A percentile compares a stretch with the other conserved stretches of the same genome.
Conservation (phyloP, 2,329 filamentous ascomycete genomes). For the Microsporum audouinii region DNA sequence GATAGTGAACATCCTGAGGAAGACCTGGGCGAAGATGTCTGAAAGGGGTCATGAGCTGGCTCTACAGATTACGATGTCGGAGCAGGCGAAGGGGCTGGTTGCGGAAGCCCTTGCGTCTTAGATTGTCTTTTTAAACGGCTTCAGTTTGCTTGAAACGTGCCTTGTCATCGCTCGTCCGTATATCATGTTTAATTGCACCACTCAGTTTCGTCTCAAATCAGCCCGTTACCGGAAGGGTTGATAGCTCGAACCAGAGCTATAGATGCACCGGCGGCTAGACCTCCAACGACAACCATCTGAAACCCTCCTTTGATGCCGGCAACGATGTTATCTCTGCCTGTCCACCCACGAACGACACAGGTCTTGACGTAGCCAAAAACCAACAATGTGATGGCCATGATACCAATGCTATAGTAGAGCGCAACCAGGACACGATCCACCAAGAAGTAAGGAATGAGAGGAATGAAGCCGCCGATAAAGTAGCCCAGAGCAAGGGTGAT, state of each 20-base stretch:
- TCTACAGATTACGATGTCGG: slow-evolving; percentile 53
- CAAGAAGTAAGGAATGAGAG: slow-evolving; percentile 59
- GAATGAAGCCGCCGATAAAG: slow-evolving; percentile 59
- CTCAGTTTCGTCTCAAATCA: not conserved
- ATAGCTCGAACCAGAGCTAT: slow-evolving; percentile 52
- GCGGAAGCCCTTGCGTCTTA: slow-evolving; percentile 44
- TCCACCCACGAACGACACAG: slow-evolving; percentile 37
- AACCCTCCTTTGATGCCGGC: slow-evolving; percentile 49
- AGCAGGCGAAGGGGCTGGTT: slow-evolving; percentile 50
- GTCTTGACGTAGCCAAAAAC: slow-evolving; percentile 37
- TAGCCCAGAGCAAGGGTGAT: slow-evolving; percentile 58
- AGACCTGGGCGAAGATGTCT: slow-evolving; percentile 70
- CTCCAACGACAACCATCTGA: slow-evolving; percentile 55
- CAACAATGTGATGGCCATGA: slow-evolving; percentile 33
- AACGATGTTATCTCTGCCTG: slow-evolving; percentile 35
- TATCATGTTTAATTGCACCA: not conserved
- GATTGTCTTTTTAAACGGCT: not conserved
- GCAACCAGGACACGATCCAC: slow-evolving; percentile 36
- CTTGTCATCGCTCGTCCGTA: not conserved
- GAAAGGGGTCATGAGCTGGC: slow-evolving; percentile 51
- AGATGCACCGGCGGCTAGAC: slow-evolving; percentile 54
- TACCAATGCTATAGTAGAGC: slow-evolving; percentile 38
- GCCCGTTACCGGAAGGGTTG: slow-evolving; percentile 23
- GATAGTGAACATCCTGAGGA: slow-evolving; percentile 56
- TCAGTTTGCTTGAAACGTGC: not conserved